Percentiles rank a stretch among this genome's conserved stretches.
Conservation (phyloP, 345 rosid species). For the Eucalyptus caleyi region DNA sequence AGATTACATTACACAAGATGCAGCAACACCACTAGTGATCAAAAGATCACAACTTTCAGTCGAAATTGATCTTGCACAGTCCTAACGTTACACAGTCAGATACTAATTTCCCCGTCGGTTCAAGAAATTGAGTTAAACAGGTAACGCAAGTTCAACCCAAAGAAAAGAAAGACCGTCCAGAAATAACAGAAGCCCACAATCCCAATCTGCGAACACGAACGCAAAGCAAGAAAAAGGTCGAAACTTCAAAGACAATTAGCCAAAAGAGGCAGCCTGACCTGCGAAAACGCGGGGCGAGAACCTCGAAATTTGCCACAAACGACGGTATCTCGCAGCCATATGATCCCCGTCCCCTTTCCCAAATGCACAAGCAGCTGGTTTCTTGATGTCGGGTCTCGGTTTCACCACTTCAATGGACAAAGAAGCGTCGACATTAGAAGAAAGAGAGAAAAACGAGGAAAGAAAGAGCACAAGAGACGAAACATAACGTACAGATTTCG, state of each 20-base stretch:
- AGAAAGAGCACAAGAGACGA: not conserved
- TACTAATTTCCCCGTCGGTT: not conserved
- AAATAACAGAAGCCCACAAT: not conserved
- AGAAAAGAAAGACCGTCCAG: not conserved
- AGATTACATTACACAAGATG: not conserved
- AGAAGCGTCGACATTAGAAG: not conserved
- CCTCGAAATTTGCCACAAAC: slow-evolving; percentile 19
- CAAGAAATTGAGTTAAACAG: not conserved
- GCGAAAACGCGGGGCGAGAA: slow-evolving; percentile 25
- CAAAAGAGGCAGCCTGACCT: slow-evolving; percentile 16
- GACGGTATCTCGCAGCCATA: slow-evolving; percentile 24
- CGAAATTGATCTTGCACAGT: not conserved
- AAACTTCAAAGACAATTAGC: not conserved
- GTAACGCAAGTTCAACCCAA: not conserved
- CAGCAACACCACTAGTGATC: not conserved
- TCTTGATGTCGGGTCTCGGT: not conserved
- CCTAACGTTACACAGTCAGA: not conserved
- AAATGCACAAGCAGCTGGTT: not conserved
- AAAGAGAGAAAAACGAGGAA: not conserved
- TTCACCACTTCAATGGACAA: not conserved
- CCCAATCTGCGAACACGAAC: not conserved
- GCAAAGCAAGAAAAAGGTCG: not conserved
- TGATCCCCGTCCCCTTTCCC: not conserved
- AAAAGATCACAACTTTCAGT: not conserved
- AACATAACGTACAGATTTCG: not conserved